Conservation (phyloP, 2,329 filamentous ascomycete genomes). For the Sclerotinia minor region DNA sequence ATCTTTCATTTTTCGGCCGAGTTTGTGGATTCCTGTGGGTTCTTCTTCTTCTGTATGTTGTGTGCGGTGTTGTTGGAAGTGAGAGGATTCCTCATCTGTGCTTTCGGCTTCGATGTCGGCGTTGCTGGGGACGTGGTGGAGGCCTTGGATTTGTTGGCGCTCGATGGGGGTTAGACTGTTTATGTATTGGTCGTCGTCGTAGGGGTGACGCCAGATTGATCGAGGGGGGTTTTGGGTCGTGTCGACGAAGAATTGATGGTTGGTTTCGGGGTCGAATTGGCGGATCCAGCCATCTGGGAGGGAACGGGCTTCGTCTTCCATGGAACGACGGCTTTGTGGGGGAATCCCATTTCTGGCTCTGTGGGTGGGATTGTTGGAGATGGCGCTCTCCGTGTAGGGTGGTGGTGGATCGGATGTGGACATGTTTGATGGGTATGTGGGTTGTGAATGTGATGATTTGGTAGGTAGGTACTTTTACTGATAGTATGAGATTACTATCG, state of each 20-base stretch:
- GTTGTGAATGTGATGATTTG: background rate
- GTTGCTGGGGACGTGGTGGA: conserved; percentile 42
- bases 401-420: conserved; percentile 40
- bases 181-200: conserved; percentile 58
- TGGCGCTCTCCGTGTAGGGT: conserved; percentile 41
- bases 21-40: conserved; percentile 44
- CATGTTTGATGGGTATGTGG: background rate
- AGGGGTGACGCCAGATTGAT: conserved; percentile 62
- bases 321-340: conserved; percentile 52
- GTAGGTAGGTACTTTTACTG: background rate
- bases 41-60: conserved; percentile 39
- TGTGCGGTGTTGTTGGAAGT: conserved; percentile 19
- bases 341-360: conserved; percentile 54
- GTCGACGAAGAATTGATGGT: conserved; percentile 65
- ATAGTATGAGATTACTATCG: background rate
- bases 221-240: conserved; percentile 54
- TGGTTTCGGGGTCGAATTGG: conserved; percentile 52
- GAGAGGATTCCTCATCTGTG: conserved; percentile 47
- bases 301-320: conserved; percentile 60
- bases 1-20: conserved; percentile 60
- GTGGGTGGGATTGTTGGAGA: conserved; percentile 35
- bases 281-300: conserved; percentile 59
- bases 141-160: conserved; percentile 48
- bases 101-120: conserved; percentile 49
- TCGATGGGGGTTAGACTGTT: conserved; percentile 50